Conservation (phyloP, 352 stramenopile species). For the Peronosclerospora sorghi region DNA sequence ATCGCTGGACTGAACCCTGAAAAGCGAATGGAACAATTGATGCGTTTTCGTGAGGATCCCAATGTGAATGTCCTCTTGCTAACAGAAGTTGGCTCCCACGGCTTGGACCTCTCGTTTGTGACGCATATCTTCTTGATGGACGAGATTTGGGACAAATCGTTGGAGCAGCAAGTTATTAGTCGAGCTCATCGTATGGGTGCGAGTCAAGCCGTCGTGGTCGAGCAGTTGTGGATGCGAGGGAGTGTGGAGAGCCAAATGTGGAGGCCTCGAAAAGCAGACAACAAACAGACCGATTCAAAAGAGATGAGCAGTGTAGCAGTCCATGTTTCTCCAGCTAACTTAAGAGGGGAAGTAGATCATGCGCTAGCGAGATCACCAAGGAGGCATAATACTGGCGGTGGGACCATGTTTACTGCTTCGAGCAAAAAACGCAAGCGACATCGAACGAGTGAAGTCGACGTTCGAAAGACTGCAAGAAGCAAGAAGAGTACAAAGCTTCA, state of each 20-base stretch:
- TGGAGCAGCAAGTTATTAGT: slow-evolving; percentile 93
- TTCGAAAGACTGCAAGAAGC: slow-evolving; percentile 13
- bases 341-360: slow-evolving; percentile 3
- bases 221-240: slow-evolving; percentile 84
- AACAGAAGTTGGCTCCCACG: slow-evolving; percentile 89
- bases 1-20: slow-evolving; percentile 34
- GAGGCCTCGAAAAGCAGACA: slow-evolving; percentile 26
- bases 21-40: slow-evolving; percentile 41
- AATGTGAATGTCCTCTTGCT: slow-evolving; percentile 89
- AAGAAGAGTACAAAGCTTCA: slow-evolving; percentile 35
- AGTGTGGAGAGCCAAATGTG: slow-evolving; percentile 79
- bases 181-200: slow-evolving; percentile 94
- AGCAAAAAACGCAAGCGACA: slow-evolving; percentile 30
- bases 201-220: slow-evolving; percentile 84
- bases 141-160: slow-evolving; percentile 92
- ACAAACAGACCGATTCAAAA: slow-evolving; percentile 5
- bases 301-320: slow-evolving; percentile 1
- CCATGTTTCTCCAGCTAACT: slow-evolving; percentile 6
- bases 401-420: slow-evolving; percentile 19
- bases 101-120: slow-evolving; percentile 95
- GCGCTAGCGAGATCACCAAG: slow-evolving; percentile 15
- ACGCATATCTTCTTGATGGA: slow-evolving; percentile 98
- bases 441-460: slow-evolving; percentile 5
- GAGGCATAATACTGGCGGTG: slow-evolving; percentile 21
- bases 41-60: slow-evolving; percentile 44